Evolutionary conservation across 306 rosid species (phyloP).

Genomic region (Rosa persica): DNA sequence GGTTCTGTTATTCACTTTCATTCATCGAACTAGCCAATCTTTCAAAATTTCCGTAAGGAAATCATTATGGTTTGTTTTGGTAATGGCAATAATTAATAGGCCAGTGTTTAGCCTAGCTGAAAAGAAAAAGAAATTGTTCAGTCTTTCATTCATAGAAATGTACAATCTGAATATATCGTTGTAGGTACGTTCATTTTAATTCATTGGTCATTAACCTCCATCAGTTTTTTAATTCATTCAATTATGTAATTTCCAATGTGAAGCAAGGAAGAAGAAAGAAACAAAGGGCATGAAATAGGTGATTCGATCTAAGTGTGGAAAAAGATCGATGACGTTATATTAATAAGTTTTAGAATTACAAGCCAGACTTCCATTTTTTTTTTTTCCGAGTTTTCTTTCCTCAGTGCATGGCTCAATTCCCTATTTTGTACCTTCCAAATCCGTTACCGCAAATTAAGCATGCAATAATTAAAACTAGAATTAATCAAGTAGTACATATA

Average conservation of each 20-base stretch:
- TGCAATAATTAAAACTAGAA: neutral
- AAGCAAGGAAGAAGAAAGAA: neutral
- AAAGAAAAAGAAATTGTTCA: neutral
- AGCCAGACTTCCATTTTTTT: too few species aligned
- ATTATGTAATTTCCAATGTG: neutral
- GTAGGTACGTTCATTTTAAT: neutral
- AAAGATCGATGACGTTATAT: neutral
- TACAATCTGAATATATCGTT: neutral
- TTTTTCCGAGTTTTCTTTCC: too few species aligned
- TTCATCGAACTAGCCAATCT: neutral
- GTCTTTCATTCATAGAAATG: neutral
- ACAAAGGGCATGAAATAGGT: neutral
- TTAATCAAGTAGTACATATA: neutral
- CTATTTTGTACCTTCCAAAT: neutral
- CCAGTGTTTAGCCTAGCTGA: neutral
- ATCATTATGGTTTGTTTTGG: slow-evolving; percentile 16
- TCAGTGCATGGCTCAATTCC: too few species aligned
- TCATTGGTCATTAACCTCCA: neutral
- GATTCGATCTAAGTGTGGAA: neutral
- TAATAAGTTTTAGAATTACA: neutral
- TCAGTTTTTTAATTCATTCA: neutral
- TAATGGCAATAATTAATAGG: neutral
- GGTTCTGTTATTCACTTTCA: neutral
- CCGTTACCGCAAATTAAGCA: neutral
- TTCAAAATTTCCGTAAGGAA: slow-evolving; percentile 11